These are phyloP conservation scores for Huntiella moniliformis DNA, from an alignment of 2,329 filamentous ascomycete genomes.

Conservation along the genomic window DNA sequence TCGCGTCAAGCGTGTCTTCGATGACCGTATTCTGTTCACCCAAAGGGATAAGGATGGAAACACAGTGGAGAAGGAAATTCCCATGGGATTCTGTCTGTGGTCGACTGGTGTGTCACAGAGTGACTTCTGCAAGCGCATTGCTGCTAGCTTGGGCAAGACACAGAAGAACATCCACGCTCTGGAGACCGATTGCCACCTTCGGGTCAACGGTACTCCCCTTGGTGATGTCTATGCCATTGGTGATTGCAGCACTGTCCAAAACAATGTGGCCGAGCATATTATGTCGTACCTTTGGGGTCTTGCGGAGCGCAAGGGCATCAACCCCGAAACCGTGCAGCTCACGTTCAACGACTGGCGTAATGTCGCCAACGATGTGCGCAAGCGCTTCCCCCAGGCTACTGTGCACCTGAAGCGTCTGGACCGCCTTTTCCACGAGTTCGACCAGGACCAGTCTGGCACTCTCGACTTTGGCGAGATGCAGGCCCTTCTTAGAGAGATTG, in stretches of 20 bases:
- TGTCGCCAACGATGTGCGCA: constrained; percentile 67
- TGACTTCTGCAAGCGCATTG: constrained; percentile 56
- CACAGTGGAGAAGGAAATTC: constrained; percentile 73
- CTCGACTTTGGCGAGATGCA: constrained; percentile 85
- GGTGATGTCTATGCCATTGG: constrained; percentile 95
- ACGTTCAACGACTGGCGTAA: constrained; percentile 75
- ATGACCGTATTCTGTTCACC: constrained; percentile 74
- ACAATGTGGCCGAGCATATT: constrained; percentile 86
- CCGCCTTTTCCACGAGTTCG: constrained; percentile 77
- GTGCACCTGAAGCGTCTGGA: constrained; percentile 78
- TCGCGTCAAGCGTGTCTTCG: constrained; percentile 70
- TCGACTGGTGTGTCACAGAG: constrained; percentile 88
- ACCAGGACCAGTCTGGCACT: constrained; percentile 81
- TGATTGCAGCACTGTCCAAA: constrained; percentile 91
- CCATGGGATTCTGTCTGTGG: constrained; percentile 93
- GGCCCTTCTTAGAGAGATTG: constrained; percentile 79
- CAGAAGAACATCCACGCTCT: constrained; percentile 85
- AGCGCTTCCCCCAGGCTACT: constrained; percentile 76
- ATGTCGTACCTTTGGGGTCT: constrained; percentile 74
- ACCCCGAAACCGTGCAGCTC: constrained; percentile 74
- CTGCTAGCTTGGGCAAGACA: constrained; percentile 46
- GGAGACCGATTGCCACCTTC: constrained; percentile 85
- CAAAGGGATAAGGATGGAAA: constrained; percentile 60
- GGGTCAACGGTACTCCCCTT: constrained; percentile 69
- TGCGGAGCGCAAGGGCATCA: constrained; percentile 79